Conservation (phyloP, 2,329 filamentous ascomycete genomes). For the Xylogone sp. region DNA sequence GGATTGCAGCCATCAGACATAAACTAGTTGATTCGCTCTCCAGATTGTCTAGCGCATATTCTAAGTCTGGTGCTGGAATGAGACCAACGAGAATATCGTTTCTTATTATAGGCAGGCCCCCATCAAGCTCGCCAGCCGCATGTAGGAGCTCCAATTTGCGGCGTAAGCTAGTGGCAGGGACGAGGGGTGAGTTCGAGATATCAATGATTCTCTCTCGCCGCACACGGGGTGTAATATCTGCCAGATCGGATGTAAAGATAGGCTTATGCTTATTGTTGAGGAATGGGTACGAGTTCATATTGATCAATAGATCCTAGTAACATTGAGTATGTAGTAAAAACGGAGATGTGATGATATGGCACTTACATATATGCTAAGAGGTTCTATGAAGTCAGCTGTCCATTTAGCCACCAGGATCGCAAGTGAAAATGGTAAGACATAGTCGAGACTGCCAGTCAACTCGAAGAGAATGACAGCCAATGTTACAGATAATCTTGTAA, state of each 20-base stretch:
- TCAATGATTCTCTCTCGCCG: slow-evolving; percentile 81
- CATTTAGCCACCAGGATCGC: slow-evolving; percentile 95
- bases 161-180: slow-evolving; percentile 73
- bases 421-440: slow-evolving; percentile 91
- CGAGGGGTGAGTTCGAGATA: slow-evolving; percentile 75
- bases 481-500: slow-evolving; percentile 89
- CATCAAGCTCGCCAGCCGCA: slow-evolving; percentile 83
- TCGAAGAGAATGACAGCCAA: slow-evolving; percentile 95
- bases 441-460: slow-evolving; percentile 88
- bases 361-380: slow-evolving; percentile 83
- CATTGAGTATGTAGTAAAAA: slow-evolving; percentile 15
- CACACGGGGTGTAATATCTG: slow-evolving; percentile 76
- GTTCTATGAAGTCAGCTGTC: slow-evolving; percentile 94
- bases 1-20: slow-evolving; percentile 76
- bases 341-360: not conserved
- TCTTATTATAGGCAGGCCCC: slow-evolving; percentile 82
- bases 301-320: slow-evolving; percentile 76
- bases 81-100: slow-evolving; percentile 79
- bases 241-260: slow-evolving; percentile 82
- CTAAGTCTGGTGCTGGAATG: slow-evolving; percentile 90
- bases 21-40: slow-evolving; percentile 67
- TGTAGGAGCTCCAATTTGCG: slow-evolving; percentile 79
- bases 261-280: slow-evolving; percentile 95
- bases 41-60: slow-evolving; percentile 85
- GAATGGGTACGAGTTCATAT: slow-evolving; percentile 97